A percentile compares a stretch with the other conserved stretches of the same genome.
These are phyloP conservation scores for Bipolaris cookei DNA, from an alignment of 2,329 filamentous ascomycete species.

Conservation along the genomic window DNA sequence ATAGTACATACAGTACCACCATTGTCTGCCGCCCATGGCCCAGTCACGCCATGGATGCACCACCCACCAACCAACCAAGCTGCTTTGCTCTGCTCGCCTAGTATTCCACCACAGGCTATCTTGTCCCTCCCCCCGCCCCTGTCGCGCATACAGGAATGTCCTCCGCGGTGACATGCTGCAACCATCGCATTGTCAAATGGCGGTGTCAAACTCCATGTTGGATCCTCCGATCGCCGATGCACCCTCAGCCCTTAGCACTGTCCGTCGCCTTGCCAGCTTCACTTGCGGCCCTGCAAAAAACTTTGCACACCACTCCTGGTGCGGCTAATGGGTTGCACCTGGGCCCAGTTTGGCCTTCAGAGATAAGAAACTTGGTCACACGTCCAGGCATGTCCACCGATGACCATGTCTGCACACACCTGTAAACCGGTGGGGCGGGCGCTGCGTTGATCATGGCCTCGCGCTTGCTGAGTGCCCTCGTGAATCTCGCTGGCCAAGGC, in stretches of 20 bases:
- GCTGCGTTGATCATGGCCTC: not conserved
- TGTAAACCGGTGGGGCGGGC: conserved; percentile 23
- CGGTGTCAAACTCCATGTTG: conserved; percentile 16
- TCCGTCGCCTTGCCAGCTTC: not conserved
- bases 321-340: not conserved
- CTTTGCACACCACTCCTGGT: not conserved
- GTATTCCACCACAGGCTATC: no score
- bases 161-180: not conserved
- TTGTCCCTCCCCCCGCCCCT: not conserved
- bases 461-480: not conserved
- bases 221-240: conserved; percentile 10
- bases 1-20: not conserved
- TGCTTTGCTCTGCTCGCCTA: no score
- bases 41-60: not conserved
- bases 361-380: conserved; percentile 18
- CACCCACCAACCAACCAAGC: not conserved
- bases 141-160: not conserved
- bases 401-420: conserved; percentile 6
- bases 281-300: not conserved
- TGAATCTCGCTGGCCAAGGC: not conserved
- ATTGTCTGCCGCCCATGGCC: not conserved
- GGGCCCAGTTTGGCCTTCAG: not conserved
- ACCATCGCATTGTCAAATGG: conserved; percentile 14
- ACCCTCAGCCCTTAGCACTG: not conserved
- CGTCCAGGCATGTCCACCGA: conserved; percentile 15